These are phyloP conservation scores for Pistacia vera DNA, from an alignment of 345 rosid genomes.

Conservation along the genomic window DNA sequence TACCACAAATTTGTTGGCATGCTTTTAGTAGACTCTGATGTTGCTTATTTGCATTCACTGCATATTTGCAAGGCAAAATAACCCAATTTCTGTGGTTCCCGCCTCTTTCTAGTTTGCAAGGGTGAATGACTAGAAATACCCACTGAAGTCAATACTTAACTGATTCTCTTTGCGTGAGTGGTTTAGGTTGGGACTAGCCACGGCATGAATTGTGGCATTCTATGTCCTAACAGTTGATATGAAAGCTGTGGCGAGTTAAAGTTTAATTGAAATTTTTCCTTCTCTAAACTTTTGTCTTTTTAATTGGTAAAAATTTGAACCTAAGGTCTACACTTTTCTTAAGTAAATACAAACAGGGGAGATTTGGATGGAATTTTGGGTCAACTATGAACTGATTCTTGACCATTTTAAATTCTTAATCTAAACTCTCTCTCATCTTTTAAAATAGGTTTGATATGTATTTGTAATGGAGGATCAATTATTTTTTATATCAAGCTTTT, in stretches of 20 bases:
- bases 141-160: background rate
- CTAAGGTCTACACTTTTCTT: background rate
- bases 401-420: background rate
- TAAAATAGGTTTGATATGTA: background rate
- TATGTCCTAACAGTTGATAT: background rate
- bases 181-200: background rate
- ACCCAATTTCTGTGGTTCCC: background rate
- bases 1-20: conserved; percentile 14
- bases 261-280: too few relatives aligned
- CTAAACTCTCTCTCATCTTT: background rate
- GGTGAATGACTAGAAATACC: background rate
- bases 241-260: background rate
- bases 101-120: background rate
- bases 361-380: background rate
- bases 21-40: background rate
- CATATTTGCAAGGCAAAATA: background rate
- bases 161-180: background rate
- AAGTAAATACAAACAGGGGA: background rate
- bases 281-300: too few relatives aligned
- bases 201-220: background rate
- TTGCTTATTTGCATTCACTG: background rate
- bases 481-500: conserved; percentile 1
- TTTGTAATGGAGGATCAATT: background rate
- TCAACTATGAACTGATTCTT: background rate
- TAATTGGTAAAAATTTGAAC: background rate